Percentiles rank a stretch among this genome's conserved stretches.
Evolutionary conservation across 257 asterid genomes (phyloP).

Genomic region (Phtheirospermum japonicum): DNA sequence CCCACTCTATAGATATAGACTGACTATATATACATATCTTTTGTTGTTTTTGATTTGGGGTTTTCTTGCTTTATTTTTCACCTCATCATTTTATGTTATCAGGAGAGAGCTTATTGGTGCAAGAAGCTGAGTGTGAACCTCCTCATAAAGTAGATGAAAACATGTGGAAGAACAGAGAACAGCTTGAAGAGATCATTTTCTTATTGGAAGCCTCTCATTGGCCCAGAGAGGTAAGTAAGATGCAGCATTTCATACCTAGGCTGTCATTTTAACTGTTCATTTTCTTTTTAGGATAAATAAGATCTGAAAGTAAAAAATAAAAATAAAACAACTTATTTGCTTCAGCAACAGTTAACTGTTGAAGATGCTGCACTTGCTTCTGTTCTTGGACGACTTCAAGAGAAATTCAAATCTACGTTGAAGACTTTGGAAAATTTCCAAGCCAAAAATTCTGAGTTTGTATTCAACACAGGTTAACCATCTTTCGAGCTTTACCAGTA

Average conservation of each 20-base stretch:
- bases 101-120: conserved; percentile 63
- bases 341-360: conserved; percentile 46
- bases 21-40: not conserved
- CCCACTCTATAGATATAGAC: too few species aligned
- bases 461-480: conserved; percentile 74
- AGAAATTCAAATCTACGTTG: conserved; percentile 54
- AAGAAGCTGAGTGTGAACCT: conserved; percentile 72
- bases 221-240: conserved; percentile 59
- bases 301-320: too few species aligned
- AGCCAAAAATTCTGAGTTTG: conserved; percentile 70
- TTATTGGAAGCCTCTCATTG: conserved; percentile 61
- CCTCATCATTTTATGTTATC: conserved; percentile 23
- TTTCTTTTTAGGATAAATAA: not conserved
- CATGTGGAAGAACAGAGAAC: conserved; percentile 96
- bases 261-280: conserved; percentile 6
- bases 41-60: not conserved
- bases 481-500: conserved; percentile 11
- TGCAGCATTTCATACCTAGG: conserved; percentile 16
- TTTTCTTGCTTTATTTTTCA: not conserved
- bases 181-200: conserved; percentile 77
- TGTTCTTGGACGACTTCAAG: conserved; percentile 51
- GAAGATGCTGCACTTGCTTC: conserved; percentile 57
- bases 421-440: conserved; percentile 61
- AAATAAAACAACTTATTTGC: conserved; percentile 21
- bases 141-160: conserved; percentile 98